Base-by-base conservation (phyloP, 139 green algal species). In the Desmodesmus armatus region DNA sequence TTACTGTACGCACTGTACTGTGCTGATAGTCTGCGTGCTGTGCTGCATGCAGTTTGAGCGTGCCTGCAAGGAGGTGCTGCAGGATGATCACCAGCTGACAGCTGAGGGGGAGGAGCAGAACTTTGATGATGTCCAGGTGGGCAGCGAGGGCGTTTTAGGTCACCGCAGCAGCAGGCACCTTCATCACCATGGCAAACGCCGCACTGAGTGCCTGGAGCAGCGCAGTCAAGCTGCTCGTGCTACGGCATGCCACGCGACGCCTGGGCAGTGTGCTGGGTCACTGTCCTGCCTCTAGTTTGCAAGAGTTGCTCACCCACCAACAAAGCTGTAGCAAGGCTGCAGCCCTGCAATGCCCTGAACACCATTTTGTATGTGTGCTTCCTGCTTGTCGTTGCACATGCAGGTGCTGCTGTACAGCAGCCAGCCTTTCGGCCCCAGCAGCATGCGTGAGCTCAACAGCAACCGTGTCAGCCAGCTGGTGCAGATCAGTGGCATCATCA, bases 401-500 rank as follows among this genome's bases (percentile, higher is more conserved):
- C 75, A 88, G 81, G 21, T 81, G 44, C 47, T 95, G 35, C 90
- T 96, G 74, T 89, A 91, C 82, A 94, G 86, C 89, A 88, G 88
- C 49, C 75, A 91, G 43, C 37, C 87, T 76, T 89, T 91, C 90
- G 84, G 91, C 29, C 84, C 90, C 83, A 53, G 81, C 3, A 53
- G 58, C 72, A 55, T 87, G 82, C 62, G 82, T 40, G 21, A 76
- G 41, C 65, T 82, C 51, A 71, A 51, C 9, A 88, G 60, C 25
- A 87, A 93, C 17, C 92, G 97, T 80, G 95, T 99, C 43, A 96
- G 88, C 58, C 91, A 95, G 85, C 92, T 99, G 66, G 96, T 99
- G 41, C 96, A 97, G 90, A 90, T 99, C 11, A 94, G 94, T 17
- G 97, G 97, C 73, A 99, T 99, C 87, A 92, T 99, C 58, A 99